Evolutionary conservation across 768 basidiomycete species (phyloP).

Genomic region (Lentinula boryana): DNA sequence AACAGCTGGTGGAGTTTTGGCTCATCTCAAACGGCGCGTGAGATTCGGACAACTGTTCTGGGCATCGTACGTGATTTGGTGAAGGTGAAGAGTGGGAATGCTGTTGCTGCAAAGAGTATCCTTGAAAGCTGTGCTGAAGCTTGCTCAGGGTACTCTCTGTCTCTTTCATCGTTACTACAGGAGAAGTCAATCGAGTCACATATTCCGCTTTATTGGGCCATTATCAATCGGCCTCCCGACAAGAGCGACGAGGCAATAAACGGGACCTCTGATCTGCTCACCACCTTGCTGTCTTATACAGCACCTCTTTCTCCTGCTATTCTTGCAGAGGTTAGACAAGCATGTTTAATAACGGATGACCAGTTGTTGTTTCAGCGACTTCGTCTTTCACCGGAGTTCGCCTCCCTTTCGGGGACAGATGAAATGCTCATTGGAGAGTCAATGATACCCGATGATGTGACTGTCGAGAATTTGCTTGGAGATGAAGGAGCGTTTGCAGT

Average conservation of each 20-base stretch:
- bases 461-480: conserved; percentile 43
- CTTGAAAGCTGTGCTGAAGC: conserved; percentile 61
- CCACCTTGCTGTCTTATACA: conserved; percentile 46
- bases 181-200: conserved; percentile 59
- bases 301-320: conserved; percentile 36
- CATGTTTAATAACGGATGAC: conserved; percentile 60
- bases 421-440: conserved; percentile 40
- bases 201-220: conserved; percentile 69
- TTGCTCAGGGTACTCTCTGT: conserved; percentile 42
- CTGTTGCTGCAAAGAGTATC: conserved; percentile 31
- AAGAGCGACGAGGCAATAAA: conserved; percentile 20
- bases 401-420: conserved; percentile 47
- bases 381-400: conserved; percentile 43
- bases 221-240: conserved; percentile 50
- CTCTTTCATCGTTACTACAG: conserved; percentile 52
- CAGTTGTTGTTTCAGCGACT: conserved; percentile 57
- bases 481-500: conserved; percentile 51
- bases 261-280: conserved; percentile 30
- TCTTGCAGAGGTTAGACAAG: conserved; percentile 56
- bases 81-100: conserved; percentile 23
- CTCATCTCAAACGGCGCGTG: conserved; percentile 30
- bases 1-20: conserved; percentile 2
- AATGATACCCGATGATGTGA: conserved; percentile 46
- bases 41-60: conserved; percentile 48
- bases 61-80: conserved; percentile 54